Conservation (phyloP, 2,329 filamentous ascomycete genomes). For the Hypoxylon sp. region DNA sequence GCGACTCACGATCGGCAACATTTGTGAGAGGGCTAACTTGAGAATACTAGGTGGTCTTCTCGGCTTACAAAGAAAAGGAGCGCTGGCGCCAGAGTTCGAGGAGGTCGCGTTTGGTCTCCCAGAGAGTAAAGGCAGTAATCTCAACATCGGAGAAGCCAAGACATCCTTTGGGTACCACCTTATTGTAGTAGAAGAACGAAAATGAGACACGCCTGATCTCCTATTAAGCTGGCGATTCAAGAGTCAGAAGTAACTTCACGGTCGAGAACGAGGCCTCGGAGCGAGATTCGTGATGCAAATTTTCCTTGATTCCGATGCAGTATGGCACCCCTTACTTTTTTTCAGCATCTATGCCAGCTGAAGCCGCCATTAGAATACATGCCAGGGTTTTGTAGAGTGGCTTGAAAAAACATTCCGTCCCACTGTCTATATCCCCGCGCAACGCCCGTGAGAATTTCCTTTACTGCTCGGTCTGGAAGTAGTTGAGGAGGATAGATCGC, state of each 20-base stretch:
- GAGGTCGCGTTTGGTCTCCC: conserved; percentile 75
- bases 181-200: conserved; percentile 77
- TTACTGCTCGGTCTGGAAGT: conserved; percentile 96
- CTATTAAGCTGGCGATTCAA: not conserved
- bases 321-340: conserved; percentile 40
- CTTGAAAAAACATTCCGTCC: conserved; percentile 43
- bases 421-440: conserved; percentile 48
- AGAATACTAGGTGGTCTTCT: conserved; percentile 70
- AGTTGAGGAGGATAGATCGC: conserved; percentile 99
- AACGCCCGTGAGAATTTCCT: conserved; percentile 54
- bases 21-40: conserved; percentile 7
- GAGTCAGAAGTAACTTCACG: conserved; percentile 37
- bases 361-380: conserved; percentile 58
- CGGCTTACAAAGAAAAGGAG: conserved; percentile 79
- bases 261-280: conserved; percentile 15
- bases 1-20: not conserved
- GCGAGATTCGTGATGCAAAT: conserved; percentile 47
- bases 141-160: conserved; percentile 74
- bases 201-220: conserved; percentile 51
- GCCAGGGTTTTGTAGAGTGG: conserved; percentile 44
- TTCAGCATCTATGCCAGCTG: conserved; percentile 58
- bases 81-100: conserved; percentile 76
- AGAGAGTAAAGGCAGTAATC: conserved; percentile 69
- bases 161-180: conserved; percentile 84
- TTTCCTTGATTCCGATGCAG: conserved; percentile 57